Evolutionary conservation across 371 early-diverging fungal genomes (phyloP).

Genomic region (Homolaphlyctis polyrhiza): DNA sequence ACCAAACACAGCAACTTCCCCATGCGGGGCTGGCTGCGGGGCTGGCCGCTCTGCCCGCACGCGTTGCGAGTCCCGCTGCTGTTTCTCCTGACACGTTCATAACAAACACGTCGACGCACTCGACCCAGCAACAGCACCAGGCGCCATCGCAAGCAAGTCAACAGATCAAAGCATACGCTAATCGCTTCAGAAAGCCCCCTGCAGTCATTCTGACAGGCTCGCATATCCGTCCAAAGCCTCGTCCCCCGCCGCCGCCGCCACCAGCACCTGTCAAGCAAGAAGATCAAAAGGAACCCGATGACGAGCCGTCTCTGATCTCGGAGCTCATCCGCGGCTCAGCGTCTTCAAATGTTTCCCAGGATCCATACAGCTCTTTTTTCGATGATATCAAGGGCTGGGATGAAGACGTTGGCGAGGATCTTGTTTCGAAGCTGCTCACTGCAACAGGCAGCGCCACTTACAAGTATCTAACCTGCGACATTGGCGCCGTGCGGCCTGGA

Average conservation of each 20-base stretch:
- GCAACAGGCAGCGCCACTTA: neutral
- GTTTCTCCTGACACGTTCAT: too few species aligned
- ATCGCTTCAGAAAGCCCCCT: neutral
- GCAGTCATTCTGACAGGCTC: conserved; percentile 3
- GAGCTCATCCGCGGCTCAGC: conserved; percentile 2
- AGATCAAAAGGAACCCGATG: neutral
- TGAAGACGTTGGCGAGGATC: neutral
- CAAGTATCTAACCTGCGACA: conserved; percentile 2
- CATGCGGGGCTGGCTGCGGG: too few species aligned
- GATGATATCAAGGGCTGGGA: conserved; percentile 4
- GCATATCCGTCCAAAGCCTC: conserved; percentile 4
- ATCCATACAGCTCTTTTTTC: conserved; percentile 1
- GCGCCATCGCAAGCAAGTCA: too few species aligned
- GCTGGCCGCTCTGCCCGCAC: too few species aligned
- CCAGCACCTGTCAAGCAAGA: neutral
- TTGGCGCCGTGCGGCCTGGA: neutral
- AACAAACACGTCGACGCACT: too few species aligned
- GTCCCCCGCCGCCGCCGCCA: neutral
- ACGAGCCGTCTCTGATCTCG: conserved; percentile 2
- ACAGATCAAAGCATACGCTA: too few species aligned
- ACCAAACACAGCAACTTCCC: too few species aligned
- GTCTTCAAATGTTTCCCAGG: neutral
- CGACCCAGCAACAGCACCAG: too few species aligned
- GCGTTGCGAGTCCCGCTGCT: too few species aligned
- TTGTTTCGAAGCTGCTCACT: neutral